Evolutionary conservation across 2,329 filamentous ascomycete species (phyloP).

Genomic region (Colletotrichum orbiculare): DNA sequence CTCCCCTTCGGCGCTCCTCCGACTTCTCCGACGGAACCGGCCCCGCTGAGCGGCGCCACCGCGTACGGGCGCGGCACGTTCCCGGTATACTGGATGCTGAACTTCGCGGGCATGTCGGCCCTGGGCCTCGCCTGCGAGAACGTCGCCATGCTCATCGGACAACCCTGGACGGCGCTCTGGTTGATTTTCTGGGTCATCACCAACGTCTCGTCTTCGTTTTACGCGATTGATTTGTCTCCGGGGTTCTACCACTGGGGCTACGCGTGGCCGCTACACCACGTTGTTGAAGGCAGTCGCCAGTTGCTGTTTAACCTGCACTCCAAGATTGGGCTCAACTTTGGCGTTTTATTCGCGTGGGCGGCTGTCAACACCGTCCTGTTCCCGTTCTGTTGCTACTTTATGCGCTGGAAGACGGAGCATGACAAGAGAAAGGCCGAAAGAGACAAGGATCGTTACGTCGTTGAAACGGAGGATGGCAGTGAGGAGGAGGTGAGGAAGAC

Average conservation of each 20-base stretch:
- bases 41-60: conserved; percentile 58
- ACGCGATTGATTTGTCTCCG: conserved; percentile 67
- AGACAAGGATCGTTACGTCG: conserved; percentile 42
- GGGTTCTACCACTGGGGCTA: conserved; percentile 72
- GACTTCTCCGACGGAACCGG: conserved; percentile 52
- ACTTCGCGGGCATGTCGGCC: conserved; percentile 71
- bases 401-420: conserved; percentile 53
- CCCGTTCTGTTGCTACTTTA: conserved; percentile 57
- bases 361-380: conserved; percentile 64
- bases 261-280: conserved; percentile 71
- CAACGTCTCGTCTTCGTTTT: conserved; percentile 71
- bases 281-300: conserved; percentile 69
- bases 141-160: conserved; percentile 69
- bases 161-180: conserved; percentile 70
- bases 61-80: conserved; percentile 69
- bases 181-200: conserved; percentile 76
- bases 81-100: conserved; percentile 72
- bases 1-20: conserved; percentile 67
- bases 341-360: conserved; percentile 68
- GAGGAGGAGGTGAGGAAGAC: conserved; percentile 44
- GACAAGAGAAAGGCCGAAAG: conserved; percentile 42
- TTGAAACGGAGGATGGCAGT: conserved; percentile 38
- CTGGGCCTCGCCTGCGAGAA: conserved; percentile 74
- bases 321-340: conserved; percentile 69
- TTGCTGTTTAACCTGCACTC: conserved; percentile 70